Conservation (phyloP, 2,329 filamentous ascomycete species). For the Acrocalymma vagum region DNA sequence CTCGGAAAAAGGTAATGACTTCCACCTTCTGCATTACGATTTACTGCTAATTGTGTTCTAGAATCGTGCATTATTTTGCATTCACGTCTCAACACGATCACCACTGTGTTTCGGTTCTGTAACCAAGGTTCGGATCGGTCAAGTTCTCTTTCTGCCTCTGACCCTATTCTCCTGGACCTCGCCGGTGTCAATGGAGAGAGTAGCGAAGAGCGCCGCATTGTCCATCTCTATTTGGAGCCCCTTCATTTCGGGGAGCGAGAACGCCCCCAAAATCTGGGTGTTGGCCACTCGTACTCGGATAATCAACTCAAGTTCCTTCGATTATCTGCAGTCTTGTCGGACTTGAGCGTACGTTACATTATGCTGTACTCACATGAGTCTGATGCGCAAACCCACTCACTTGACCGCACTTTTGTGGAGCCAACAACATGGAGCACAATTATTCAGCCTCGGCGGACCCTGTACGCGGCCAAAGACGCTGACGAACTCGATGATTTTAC, state of each 20-base stretch:
- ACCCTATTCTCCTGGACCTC: conserved; percentile 33
- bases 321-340: conserved; percentile 27
- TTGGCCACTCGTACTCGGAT: conserved; percentile 22
- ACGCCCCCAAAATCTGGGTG: conserved; percentile 1
- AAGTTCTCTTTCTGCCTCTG: conserved; percentile 26
- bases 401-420: conserved; percentile 14
- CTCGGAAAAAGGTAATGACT: conserved; percentile 40
- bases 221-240: conserved; percentile 25
- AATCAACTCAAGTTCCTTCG: conserved; percentile 34
- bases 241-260: conserved; percentile 24
- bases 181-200: conserved; percentile 1
- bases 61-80: conserved; percentile 40
- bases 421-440: conserved; percentile 26
- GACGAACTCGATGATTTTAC: conserved; percentile 37
- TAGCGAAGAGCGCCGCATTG: conserved; percentile 15
- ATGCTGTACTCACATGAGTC: conserved; percentile 21
- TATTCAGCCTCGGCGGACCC: conserved; percentile 6
- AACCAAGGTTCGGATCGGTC: conserved; percentile 11
- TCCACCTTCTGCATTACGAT: not conserved
- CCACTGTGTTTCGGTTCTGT: conserved; percentile 40
- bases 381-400: conserved; percentile 2
- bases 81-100: conserved; percentile 40
- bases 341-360: conserved; percentile 35
- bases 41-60: conserved; percentile 20
- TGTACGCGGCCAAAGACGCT: conserved; percentile 7